These are phyloP conservation scores for Anastatica hierochuntica DNA, from an alignment of 345 rosid genomes.

Conservation along the genomic window DNA sequence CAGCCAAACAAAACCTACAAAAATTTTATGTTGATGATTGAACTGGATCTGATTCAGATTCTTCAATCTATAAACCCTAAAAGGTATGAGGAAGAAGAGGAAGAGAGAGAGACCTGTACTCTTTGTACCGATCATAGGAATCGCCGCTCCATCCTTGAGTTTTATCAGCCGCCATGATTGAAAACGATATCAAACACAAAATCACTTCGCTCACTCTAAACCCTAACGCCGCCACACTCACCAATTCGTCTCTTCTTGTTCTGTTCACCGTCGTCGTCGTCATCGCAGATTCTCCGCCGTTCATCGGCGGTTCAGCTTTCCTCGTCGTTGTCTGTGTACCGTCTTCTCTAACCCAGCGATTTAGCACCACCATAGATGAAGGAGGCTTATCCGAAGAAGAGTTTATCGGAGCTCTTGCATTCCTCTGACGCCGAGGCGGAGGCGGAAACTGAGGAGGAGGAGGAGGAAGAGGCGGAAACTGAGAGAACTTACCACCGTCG, in stretches of 20 bases:
- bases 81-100: not conserved
- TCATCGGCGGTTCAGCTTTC: constrained; percentile 22
- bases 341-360: constrained; percentile 41
- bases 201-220: constrained; percentile 55
- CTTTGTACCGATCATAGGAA: constrained; percentile 86
- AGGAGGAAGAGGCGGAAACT: constrained; percentile 32
- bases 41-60: not conserved
- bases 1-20: constrained; percentile 72
- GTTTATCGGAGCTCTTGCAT: constrained; percentile 1
- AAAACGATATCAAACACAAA: constrained; percentile 80
- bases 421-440: constrained; percentile 19
- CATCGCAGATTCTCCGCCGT: constrained; percentile 21
- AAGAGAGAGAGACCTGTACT: constrained; percentile 49
- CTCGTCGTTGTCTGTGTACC: constrained; percentile 19
- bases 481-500: constrained; percentile 43
- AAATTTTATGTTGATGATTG: not conserved
- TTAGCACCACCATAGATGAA: constrained; percentile 25
- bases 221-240: constrained; percentile 43
- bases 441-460: constrained; percentile 30
- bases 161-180: constrained; percentile 92
- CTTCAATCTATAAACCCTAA: not conserved
- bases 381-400: constrained; percentile 16
- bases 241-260: constrained; percentile 28
- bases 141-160: constrained; percentile 99
- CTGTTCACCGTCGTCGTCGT: constrained; percentile 27